Percentiles rank a stretch among this genome's conserved stretches.
Evolutionary conservation across 2,329 filamentous ascomycete genomes (phyloP).

Genomic region (Pyrenophora graminea): DNA sequence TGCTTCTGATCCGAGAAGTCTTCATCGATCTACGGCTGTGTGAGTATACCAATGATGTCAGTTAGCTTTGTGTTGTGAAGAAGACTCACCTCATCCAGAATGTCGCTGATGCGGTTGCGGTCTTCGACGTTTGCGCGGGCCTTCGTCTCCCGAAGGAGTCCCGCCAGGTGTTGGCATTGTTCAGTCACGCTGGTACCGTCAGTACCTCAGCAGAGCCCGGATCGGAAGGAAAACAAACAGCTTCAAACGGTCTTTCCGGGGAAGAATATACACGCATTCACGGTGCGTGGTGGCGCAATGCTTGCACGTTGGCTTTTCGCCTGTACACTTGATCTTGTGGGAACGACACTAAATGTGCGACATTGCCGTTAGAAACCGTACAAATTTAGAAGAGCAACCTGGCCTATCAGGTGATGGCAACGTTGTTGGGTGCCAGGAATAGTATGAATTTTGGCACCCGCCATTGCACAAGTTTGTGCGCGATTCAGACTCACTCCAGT

Average conservation of each 20-base stretch:
- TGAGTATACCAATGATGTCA: conserved; percentile 9
- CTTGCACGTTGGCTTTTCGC: conserved; percentile 43
- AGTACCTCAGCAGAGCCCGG: conserved; percentile 3
- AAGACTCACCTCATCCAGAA: conserved; percentile 29
- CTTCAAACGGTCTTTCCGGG: conserved; percentile 46
- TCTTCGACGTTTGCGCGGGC: conserved; percentile 26
- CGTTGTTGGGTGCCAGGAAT: background rate
- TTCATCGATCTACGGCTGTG: conserved; percentile 28
- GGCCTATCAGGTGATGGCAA: conserved; percentile 5
- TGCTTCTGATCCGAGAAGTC: conserved; percentile 29
- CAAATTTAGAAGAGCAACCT: background rate
- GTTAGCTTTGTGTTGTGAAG: background rate
- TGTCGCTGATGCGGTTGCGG: conserved; percentile 24
- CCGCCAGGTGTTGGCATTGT: conserved; percentile 35
- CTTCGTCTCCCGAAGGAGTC: conserved; percentile 24
- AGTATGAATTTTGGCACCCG: background rate
- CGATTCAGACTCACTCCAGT: conserved; percentile 29
- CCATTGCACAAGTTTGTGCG: background rate
- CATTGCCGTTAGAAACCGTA: conserved; percentile 15
- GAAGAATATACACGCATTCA: conserved; percentile 47
- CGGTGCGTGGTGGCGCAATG: conserved; percentile 42
- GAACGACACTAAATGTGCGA: conserved; percentile 37
- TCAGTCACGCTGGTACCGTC: conserved; percentile 33
- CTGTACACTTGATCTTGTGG: conserved; percentile 50
- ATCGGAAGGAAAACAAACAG: conserved; percentile 28